Evolutionary conservation across 331 rosid genomes (phyloP).

Genomic region (Erythrophleum ivorense): DNA sequence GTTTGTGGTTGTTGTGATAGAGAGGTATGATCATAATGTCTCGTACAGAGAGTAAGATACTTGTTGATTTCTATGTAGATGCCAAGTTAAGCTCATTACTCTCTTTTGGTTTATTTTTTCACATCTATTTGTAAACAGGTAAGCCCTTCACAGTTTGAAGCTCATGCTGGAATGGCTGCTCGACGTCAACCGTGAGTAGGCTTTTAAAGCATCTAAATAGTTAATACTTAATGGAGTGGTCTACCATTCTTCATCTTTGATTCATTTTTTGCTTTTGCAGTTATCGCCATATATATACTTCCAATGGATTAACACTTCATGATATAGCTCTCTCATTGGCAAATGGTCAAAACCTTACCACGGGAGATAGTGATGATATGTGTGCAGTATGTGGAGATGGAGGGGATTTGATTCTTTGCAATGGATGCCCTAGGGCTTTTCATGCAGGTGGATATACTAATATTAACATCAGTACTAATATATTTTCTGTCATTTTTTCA

Average conservation of each 20-base stretch:
- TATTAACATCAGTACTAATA: slow-evolving; percentile 11
- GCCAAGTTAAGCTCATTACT: neutral
- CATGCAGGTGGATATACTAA: slow-evolving; percentile 67
- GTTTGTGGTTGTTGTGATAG: slow-evolving; percentile 81
- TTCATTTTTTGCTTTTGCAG: slow-evolving; percentile 56
- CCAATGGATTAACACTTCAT: slow-evolving; percentile 95
- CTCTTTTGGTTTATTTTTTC: slow-evolving; percentile 22
- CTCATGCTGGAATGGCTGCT: slow-evolving; percentile 71
- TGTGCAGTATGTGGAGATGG: slow-evolving; percentile 94
- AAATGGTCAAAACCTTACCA: slow-evolving; percentile 87
- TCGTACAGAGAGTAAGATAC: neutral
- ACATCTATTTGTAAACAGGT: slow-evolving; percentile 47
- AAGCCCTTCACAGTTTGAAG: slow-evolving; percentile 65
- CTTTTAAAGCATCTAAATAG: slow-evolving; percentile 20
- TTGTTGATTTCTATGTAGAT: slow-evolving; percentile 29
- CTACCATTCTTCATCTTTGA: slow-evolving; percentile 37
- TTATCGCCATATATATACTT: slow-evolving; percentile 92
- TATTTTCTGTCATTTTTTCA: neutral
- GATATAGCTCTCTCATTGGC: slow-evolving; percentile 96
- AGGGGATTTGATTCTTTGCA: slow-evolving; percentile 86
- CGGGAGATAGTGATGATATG: slow-evolving; percentile 98
- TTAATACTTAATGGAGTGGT: slow-evolving; percentile 29
- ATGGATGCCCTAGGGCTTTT: slow-evolving; percentile 93
- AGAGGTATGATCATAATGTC: slow-evolving; percentile 65
- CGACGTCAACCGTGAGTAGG: slow-evolving; percentile 62